Percentiles rank a stretch among this genome's conserved stretches.
Conservation (phyloP, 208 protist genomes). For the Acanthamoeba healyi region DNA sequence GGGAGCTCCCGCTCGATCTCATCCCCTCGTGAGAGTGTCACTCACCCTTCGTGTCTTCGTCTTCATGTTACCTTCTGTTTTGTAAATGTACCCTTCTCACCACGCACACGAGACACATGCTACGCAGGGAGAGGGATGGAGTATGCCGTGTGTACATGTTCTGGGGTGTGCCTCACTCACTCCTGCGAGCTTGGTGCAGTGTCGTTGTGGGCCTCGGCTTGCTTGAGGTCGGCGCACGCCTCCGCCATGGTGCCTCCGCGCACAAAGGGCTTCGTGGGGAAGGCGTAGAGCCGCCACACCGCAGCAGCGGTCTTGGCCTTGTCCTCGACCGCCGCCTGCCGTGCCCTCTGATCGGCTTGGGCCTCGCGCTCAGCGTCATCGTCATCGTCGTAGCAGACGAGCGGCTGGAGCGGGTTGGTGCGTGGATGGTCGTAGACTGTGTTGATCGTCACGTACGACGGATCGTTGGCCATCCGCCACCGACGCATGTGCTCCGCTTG, state of each 20-base stretch:
- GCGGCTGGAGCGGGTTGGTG: slow-evolving; percentile 1
- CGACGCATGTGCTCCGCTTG: not conserved
- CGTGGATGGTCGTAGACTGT: not conserved
- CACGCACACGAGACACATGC: no score
- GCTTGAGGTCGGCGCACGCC: no score
- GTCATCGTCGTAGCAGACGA: not conserved
- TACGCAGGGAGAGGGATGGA: no score
- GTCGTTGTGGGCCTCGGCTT: no score
- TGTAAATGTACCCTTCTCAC: not conserved
- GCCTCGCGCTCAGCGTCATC: not conserved
- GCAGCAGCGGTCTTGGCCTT: not conserved
- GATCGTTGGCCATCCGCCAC: slow-evolving; percentile 1
- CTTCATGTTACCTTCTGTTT: not conserved
- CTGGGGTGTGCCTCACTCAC: no score
- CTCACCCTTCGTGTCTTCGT: not conserved
- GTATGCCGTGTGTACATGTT: no score
- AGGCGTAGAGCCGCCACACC: not conserved
- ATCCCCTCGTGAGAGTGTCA: not conserved
- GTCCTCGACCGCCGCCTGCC: not conserved
- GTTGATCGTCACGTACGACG: slow-evolving; percentile 1
- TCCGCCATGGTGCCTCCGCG: not conserved
- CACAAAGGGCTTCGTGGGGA: not conserved
- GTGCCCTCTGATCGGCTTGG: not conserved
- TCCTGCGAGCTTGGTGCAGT: no score
- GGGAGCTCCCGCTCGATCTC: slow-evolving; percentile 27